Evolutionary conservation across 2,329 filamentous ascomycete genomes (phyloP).

Genomic region (Penicillium vulpinum): DNA sequence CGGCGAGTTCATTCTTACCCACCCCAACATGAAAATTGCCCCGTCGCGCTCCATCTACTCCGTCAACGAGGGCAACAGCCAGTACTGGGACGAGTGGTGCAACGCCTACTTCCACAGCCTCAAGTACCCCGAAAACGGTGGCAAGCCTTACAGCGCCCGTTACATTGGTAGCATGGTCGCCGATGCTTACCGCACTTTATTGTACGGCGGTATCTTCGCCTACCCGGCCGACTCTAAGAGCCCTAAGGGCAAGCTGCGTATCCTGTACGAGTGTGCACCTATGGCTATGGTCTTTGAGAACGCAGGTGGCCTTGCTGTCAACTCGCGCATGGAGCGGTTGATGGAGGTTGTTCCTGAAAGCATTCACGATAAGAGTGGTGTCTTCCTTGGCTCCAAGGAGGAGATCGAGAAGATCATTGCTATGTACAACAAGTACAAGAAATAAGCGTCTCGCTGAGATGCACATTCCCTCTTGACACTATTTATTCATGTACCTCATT

Average conservation of each 20-base stretch:
- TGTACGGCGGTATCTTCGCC: constrained; percentile 96
- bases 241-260: constrained; percentile 95
- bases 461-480: constrained; percentile 1
- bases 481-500: constrained; percentile 7
- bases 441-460: constrained; percentile 21
- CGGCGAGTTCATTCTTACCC: constrained; percentile 97
- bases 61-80: constrained; percentile 96
- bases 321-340: constrained; percentile 90
- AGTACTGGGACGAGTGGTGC: constrained; percentile 90
- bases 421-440: constrained; percentile 62
- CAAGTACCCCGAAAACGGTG: constrained; percentile 70
- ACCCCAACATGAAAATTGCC: constrained; percentile 90
- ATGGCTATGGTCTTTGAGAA: constrained; percentile 99
- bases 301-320: constrained; percentile 87
- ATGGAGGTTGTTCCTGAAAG: constrained; percentile 82
- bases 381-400: constrained; percentile 92
- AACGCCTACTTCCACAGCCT: constrained; percentile 86
- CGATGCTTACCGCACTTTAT: constrained; percentile 90
- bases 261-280: constrained; percentile 96
- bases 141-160: constrained; percentile 87
- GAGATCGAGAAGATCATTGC: constrained; percentile 95
- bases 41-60: constrained; percentile 84
- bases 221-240: constrained; percentile 98
- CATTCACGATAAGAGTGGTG: constrained; percentile 93
- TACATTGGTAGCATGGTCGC: constrained; percentile 99